phyloP scores from a whole-genome alignment of 208 protist genomes.

The Crithidia thermophila region DNA sequence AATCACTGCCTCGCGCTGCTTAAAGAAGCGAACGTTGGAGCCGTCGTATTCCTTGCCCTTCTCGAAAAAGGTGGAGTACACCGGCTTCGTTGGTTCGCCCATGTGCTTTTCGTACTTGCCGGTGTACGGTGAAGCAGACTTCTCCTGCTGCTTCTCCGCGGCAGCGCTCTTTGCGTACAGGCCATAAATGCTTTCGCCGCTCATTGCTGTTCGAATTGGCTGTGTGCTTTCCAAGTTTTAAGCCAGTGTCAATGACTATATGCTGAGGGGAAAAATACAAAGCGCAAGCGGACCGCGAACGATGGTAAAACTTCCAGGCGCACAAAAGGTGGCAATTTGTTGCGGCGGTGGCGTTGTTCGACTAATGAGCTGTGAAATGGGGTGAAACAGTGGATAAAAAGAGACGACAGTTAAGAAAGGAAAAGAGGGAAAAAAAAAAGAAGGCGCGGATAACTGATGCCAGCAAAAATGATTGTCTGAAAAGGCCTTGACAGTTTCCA shows the following conservation, averaged over 20 bases:
- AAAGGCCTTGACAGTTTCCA: too few species aligned
- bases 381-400: too few species aligned
- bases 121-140: conserved; percentile 46
- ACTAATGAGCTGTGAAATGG: too few species aligned
- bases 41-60: conserved; percentile 86
- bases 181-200: conserved; percentile 64
- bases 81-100: conserved; percentile 63
- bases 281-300: too few species aligned
- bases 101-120: conserved; percentile 75
- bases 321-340: too few species aligned
- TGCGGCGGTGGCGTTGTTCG: too few species aligned
- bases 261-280: too few species aligned
- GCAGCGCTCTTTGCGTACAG: conserved; percentile 34
- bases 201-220: conserved; percentile 61
- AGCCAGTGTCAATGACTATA: too few species aligned
- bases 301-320: too few species aligned
- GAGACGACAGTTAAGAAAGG: background rate
- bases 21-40: conserved; percentile 78
- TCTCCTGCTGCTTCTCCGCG: conserved; percentile 24
- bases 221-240: too few species aligned
- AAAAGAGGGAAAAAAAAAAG: conserved; percentile 5
- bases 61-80: conserved; percentile 87
- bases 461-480: background rate
- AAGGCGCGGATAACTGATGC: background rate
- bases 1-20: conserved; percentile 82